phyloP scores from a whole-genome alignment of 2,329 filamentous ascomycete genomes.

The Metarhizium album region DNA sequence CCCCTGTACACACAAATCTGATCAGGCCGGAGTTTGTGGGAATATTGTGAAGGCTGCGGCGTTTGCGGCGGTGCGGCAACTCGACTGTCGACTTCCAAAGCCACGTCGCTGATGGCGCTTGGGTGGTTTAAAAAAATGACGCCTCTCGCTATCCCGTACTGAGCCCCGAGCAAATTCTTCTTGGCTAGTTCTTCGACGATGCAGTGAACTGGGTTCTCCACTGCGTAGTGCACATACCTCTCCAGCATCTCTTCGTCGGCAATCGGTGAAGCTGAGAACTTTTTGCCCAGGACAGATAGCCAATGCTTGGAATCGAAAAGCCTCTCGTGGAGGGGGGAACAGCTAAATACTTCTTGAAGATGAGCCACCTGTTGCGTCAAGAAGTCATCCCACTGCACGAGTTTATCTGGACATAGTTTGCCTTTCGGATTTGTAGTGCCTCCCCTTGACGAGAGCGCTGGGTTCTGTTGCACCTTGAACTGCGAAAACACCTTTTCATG shows the following conservation, averaged over 20 bases:
- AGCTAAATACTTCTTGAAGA: background rate
- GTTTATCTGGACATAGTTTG: background rate
- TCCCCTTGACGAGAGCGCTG: background rate
- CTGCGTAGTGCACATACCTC: background rate
- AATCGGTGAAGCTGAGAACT: background rate
- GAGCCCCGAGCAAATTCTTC: too few relatives aligned
- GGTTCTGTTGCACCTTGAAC: background rate
- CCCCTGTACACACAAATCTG: background rate
- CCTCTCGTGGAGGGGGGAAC: background rate
- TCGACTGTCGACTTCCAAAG: background rate
- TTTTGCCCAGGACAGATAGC: background rate
- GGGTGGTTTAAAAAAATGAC: background rate
- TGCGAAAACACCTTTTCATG: background rate
- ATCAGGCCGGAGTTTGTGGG: background rate
- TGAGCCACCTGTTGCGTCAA: background rate
- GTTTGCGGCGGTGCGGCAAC: too few relatives aligned
- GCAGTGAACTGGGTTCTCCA: background rate
- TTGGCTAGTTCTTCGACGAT: fast-evolving
- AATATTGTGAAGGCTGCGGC: background rate
- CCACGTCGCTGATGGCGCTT: background rate
- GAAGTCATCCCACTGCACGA: background rate
- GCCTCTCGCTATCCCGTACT: background rate
- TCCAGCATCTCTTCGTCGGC: background rate
- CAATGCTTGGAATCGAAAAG: background rate
- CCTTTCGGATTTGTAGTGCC: background rate